These are phyloP conservation scores for Lyophyllum decastes DNA, from an alignment of 768 basidiomycete species.

Conservation along the genomic window DNA sequence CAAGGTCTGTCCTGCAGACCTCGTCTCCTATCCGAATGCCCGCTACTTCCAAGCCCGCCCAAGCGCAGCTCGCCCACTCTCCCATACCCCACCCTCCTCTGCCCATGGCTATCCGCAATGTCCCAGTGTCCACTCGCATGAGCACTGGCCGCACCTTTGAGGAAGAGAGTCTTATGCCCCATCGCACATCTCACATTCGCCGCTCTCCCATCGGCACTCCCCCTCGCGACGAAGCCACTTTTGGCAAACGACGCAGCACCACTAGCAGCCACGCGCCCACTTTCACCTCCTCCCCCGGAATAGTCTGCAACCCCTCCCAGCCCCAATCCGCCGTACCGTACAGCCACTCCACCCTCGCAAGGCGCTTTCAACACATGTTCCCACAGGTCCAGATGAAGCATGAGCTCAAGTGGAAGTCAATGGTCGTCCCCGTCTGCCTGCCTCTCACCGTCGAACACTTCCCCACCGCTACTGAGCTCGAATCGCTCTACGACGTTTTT, in stretches of 20 bases:
- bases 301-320: constrained; percentile 67
- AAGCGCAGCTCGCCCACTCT: constrained; percentile 32
- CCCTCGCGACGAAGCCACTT: constrained; percentile 65
- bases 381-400: constrained; percentile 74
- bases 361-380: constrained; percentile 89
- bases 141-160: constrained; percentile 55
- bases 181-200: constrained; percentile 48
- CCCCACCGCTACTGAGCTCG: constrained; percentile 73
- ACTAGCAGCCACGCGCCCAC: constrained; percentile 38
- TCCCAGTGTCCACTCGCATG: constrained; percentile 36
- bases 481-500: constrained; percentile 76
- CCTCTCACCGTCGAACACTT: constrained; percentile 91
- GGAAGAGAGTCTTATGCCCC: constrained; percentile 52
- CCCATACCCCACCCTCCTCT: constrained; percentile 37
- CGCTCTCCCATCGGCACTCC: constrained; percentile 71
- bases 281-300: constrained; percentile 46
- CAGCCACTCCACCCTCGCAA: constrained; percentile 71
- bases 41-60: constrained; percentile 32
- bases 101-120: constrained; percentile 46
- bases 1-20: constrained; percentile 10
- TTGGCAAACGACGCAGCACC: constrained; percentile 56
- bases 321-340: constrained; percentile 59
- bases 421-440: constrained; percentile 82
- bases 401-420: constrained; percentile 90
- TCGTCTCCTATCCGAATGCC: constrained; percentile 37